Evolutionary conservation across 805 yeast genomes (phyloP).

Genomic region (Nakazawaea siamensis): DNA sequence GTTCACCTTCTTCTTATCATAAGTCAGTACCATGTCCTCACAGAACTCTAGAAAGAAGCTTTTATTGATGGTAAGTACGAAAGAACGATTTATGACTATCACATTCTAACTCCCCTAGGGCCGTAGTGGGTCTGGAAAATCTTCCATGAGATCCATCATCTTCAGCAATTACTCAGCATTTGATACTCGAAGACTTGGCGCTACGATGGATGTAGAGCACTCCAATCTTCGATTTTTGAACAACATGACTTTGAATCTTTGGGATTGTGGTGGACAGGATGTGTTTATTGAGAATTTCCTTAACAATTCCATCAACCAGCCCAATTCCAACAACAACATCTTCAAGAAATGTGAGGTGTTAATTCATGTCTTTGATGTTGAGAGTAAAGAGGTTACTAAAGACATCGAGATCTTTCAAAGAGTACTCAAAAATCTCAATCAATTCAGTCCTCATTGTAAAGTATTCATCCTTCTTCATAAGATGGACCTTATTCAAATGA

Average conservation of each 20-base stretch:
- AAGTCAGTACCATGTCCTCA: too few relatives aligned
- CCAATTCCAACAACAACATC: constrained; percentile 83
- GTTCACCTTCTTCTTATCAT: too few relatives aligned
- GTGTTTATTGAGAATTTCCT: constrained; percentile 88
- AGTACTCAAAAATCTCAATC: constrained; percentile 71
- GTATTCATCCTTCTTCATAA: constrained; percentile 89
- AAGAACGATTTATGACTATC: not conserved
- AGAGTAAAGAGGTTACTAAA: constrained; percentile 81
- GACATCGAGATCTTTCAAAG: constrained; percentile 88
- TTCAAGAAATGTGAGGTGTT: constrained; percentile 94
- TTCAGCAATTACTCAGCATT: constrained; percentile 94
- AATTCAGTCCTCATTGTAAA: constrained; percentile 84
- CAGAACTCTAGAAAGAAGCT: constrained; percentile 11
- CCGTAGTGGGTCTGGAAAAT: constrained; percentile 94
- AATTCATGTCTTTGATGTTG: constrained; percentile 95
- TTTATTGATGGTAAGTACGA: constrained; percentile 1
- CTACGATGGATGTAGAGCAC: constrained; percentile 98
- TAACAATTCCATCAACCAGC: constrained; percentile 21
- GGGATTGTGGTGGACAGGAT: constrained; percentile 99
- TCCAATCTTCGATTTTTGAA: constrained; percentile 89
- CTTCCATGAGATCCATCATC: constrained; percentile 94
- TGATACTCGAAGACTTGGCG: constrained; percentile 91
- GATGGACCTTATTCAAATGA: constrained; percentile 90
- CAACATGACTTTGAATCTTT: constrained; percentile 86
- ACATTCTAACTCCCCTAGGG: constrained; percentile 40